Evolutionary conservation across 2,329 filamentous ascomycete species (phyloP), one percentile per base, ranked within the genome.

Genomic region (Pyrenophora teres): DNA sequence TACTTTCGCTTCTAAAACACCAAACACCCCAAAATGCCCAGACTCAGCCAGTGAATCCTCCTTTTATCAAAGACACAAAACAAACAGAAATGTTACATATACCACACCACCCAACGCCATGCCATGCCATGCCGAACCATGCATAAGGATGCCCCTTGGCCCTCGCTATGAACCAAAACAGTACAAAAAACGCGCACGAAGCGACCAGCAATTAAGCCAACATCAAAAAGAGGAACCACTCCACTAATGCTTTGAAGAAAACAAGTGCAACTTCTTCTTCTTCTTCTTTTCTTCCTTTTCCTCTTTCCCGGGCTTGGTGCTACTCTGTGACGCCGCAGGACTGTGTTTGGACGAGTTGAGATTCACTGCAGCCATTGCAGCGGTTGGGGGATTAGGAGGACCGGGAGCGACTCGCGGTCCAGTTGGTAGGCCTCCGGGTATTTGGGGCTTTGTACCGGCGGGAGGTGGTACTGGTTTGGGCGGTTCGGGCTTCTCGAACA

Each of bases 401-500:
- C 27, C 27, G 9, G 57, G 62, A 12, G 46, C 40, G 10, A 65
- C 57, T 38, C 61, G 63, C 2, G 70, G 68, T 18, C 69, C 64
- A 25, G 68, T 58, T 1, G 70, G 70, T 8, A 72, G 45, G 3
- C 70, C 69, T 9, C 58, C 58, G 2, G 68, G 61, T 53, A 67
- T 65, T 3, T 39, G 32, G 10, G 65, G 64, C 21, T 69, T 71
- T 38, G 77, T 72, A 46, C 74, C 75, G 13, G 80, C 80, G 6
- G 80, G 80, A 8, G 81, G 81, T 2, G 81, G 62, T 15, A 66
- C 76, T 1, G 87, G 84, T 33, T 78, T 75, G 33, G 85, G 78
- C 3, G 78, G 77, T 39, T 80, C 75, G 19, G 87, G 84, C 43
- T 86, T 84, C 73, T 96, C 91, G 62, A 94, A 94, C 8, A 99